These are phyloP conservation scores for Pinus albicaulis DNA, from an alignment of 75 land plant species.

Conservation along the genomic window DNA sequence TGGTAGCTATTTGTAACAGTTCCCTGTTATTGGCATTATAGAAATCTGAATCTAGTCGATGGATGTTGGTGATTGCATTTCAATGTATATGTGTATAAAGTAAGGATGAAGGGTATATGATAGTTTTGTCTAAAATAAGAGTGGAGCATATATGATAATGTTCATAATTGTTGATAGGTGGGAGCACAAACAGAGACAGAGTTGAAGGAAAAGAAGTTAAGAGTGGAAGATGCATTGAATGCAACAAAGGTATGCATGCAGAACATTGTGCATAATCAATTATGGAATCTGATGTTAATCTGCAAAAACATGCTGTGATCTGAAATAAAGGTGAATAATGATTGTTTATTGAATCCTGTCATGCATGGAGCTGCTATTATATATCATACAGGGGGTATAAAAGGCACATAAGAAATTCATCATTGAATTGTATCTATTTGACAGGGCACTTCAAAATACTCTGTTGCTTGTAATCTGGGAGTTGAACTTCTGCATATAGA, in stretches of 20 bases:
- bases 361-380: neutral
- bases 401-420: too few relatives aligned
- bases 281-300: too few relatives aligned
- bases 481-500: neutral
- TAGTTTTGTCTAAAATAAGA: neutral
- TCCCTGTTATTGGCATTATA: neutral
- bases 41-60: conserved; percentile 14
- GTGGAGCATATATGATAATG: neutral
- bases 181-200: conserved; percentile 94
- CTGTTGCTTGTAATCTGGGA: neutral
- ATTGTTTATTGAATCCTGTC: neutral
- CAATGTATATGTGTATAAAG: too few relatives aligned
- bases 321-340: conserved; percentile 3
- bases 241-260: conserved; percentile 76
- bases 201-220: conserved; percentile 83
- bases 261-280: neutral
- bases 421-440: too few relatives aligned
- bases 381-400: neutral
- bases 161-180: conserved; percentile 42
- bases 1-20: conserved; percentile 10
- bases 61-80: conserved; percentile 19
- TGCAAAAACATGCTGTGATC: too few relatives aligned
- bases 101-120: too few relatives aligned
- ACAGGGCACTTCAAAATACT: neutral
- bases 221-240: conserved; percentile 94